Conservation (phyloP, 306 rosid genomes). For the Cucumis melo region DNA sequence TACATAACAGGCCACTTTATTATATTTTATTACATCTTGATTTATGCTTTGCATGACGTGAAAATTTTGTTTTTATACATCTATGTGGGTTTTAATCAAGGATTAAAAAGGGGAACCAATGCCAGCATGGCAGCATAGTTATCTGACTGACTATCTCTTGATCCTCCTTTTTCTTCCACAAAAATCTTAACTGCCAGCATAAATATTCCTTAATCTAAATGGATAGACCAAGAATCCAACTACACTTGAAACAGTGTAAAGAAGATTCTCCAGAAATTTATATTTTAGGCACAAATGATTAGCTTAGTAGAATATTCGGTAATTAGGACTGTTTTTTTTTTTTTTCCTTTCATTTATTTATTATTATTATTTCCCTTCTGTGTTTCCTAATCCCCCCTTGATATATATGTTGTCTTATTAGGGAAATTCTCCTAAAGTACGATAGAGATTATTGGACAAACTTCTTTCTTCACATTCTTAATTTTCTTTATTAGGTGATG, state of each 20-base stretch:
- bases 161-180: background rate
- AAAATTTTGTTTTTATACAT: background rate
- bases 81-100: background rate
- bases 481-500: conserved; percentile 7
- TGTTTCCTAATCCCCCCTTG: background rate
- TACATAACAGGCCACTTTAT: background rate
- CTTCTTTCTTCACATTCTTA: background rate
- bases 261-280: conserved; percentile 12
- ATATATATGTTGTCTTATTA: conserved; percentile 25
- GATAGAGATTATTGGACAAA: background rate
- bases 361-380: background rate
- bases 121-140: background rate
- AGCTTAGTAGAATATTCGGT: conserved; percentile 21
- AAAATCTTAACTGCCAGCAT: conserved; percentile 7
- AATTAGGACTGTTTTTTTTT: background rate
- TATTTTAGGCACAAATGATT: conserved; percentile 15
- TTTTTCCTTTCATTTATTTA: background rate
- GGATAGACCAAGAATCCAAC: background rate
- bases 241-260: conserved; percentile 6
- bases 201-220: background rate
- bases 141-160: background rate
- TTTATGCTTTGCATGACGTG: background rate
- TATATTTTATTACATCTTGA: background rate
- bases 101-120: background rate
- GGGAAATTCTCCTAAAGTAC: background rate